phyloP scores from a whole-genome alignment of 495 filamentous ascomycete genomes.

The Podospora comata region DNA sequence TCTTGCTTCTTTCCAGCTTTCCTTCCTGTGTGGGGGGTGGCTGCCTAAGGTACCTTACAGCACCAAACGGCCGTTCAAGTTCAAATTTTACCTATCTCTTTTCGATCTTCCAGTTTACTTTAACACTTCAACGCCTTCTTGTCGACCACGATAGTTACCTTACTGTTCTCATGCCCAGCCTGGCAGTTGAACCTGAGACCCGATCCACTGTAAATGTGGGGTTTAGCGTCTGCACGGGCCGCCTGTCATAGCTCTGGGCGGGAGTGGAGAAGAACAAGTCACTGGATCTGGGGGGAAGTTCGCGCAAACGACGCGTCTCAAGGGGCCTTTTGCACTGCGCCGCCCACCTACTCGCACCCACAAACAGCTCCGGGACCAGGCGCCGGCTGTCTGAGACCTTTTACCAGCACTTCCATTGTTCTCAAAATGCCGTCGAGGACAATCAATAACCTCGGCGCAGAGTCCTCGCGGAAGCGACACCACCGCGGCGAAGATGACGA shows the following conservation, averaged over 20 bases:
- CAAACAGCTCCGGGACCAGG: neutral
- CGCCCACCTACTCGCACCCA: neutral
- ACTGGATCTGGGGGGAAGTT: conserved; percentile 7
- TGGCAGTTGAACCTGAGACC: neutral
- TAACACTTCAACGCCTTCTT: neutral
- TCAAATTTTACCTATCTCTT: neutral
- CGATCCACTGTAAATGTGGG: neutral
- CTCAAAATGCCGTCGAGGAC: conserved; percentile 25
- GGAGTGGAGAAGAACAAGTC: neutral
- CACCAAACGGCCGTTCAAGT: neutral
- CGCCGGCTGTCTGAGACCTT: neutral
- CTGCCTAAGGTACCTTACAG: neutral
- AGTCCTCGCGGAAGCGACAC: conserved; percentile 33
- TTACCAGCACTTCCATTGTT: neutral
- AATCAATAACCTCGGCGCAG: conserved; percentile 19
- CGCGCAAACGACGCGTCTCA: conserved; percentile 1
- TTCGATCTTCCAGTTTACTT: neutral
- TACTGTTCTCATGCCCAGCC: neutral
- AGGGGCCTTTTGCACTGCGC: neutral
- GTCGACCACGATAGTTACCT: neutral
- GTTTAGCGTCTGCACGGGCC: neutral
- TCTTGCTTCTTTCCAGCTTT: too few relatives aligned
- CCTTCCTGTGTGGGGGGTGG: neutral
- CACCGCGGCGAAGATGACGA: conserved; percentile 50
- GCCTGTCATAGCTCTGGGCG: neutral